A percentile compares a stretch with the other conserved stretches of the same genome.
Evolutionary conservation across 2,329 filamentous ascomycete genomes (phyloP).

Genomic region (Venturia effusa): DNA sequence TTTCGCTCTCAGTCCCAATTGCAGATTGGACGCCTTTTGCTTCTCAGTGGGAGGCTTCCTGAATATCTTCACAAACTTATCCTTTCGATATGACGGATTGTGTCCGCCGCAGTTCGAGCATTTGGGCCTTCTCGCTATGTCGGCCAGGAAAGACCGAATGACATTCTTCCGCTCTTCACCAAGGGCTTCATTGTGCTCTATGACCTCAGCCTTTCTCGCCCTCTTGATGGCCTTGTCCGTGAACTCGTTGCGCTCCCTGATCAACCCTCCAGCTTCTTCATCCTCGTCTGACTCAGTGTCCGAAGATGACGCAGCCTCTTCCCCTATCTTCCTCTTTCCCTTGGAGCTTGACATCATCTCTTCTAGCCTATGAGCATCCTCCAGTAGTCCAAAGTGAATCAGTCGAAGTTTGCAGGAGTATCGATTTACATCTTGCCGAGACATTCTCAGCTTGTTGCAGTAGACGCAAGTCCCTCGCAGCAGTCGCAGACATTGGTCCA

Average conservation of each 20-base stretch:
- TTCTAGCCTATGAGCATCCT: slow-evolving; percentile 47
- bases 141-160: slow-evolving; percentile 70
- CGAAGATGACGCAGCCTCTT: slow-evolving; percentile 12
- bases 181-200: slow-evolving; percentile 70
- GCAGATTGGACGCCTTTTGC: slow-evolving; percentile 66
- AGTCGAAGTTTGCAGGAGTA: slow-evolving; percentile 78
- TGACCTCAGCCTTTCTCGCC: slow-evolving; percentile 36
- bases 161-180: slow-evolving; percentile 64
- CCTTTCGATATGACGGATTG: slow-evolving; percentile 77
- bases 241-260: slow-evolving; percentile 51
- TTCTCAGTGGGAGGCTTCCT: slow-evolving; percentile 67
- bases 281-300: slow-evolving; percentile 17
- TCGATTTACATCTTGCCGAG: slow-evolving; percentile 64
- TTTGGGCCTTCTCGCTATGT: slow-evolving; percentile 56
- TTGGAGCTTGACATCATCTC: slow-evolving; percentile 41
- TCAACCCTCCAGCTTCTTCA: slow-evolving; percentile 36
- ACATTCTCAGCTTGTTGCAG: slow-evolving; percentile 76
- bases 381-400: slow-evolving; percentile 71
- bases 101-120: slow-evolving; percentile 62
- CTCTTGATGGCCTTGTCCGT: slow-evolving; percentile 61
- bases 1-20: slow-evolving; percentile 52
- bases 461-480: slow-evolving; percentile 83
- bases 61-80: slow-evolving; percentile 88
- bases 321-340: slow-evolving; percentile 12
- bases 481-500: slow-evolving; percentile 81